A percentile compares a stretch with the other conserved stretches of the same genome.
phyloP scores from a whole-genome alignment of 768 basidiomycete genomes.

The Melanogaster broomeanus region DNA sequence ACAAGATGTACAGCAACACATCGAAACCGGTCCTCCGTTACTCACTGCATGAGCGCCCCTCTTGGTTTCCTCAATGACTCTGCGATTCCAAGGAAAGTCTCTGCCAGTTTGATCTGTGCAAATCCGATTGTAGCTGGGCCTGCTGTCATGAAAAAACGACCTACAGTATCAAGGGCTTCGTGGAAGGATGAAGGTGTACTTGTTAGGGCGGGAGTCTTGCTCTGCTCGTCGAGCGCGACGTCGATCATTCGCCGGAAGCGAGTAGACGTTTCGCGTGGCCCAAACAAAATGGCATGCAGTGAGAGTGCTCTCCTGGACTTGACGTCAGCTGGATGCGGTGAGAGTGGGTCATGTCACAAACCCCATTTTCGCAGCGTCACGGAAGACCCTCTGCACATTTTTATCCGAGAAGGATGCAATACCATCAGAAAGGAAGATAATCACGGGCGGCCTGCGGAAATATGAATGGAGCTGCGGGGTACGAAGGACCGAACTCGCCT shows the following conservation, averaged over 20 bases:
- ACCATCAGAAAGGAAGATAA: slow-evolving; percentile 62
- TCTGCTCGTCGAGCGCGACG: slow-evolving; percentile 49
- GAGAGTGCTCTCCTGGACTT: slow-evolving; percentile 50
- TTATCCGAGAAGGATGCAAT: slow-evolving; percentile 39
- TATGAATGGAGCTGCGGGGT: too few relatives aligned
- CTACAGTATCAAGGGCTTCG: slow-evolving; percentile 51
- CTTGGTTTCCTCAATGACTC: slow-evolving; percentile 55
- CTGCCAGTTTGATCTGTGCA: slow-evolving; percentile 48
- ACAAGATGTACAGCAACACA: too few relatives aligned
- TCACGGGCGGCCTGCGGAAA: slow-evolving; percentile 42
- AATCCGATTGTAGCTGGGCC: not conserved
- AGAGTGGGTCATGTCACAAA: slow-evolving; percentile 14
- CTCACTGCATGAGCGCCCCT: slow-evolving; percentile 43
- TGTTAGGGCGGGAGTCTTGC: slow-evolving; percentile 22
- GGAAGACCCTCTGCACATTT: slow-evolving; percentile 39
- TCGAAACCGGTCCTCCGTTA: not conserved
- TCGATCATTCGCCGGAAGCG: slow-evolving; percentile 47
- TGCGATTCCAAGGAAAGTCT: slow-evolving; percentile 57
- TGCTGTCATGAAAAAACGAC: slow-evolving; percentile 4
- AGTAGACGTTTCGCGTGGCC: slow-evolving; percentile 26
- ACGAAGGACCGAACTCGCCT: slow-evolving; percentile 28
- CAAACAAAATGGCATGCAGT: slow-evolving; percentile 59
- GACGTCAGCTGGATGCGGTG: not conserved
- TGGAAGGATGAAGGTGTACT: slow-evolving; percentile 46
- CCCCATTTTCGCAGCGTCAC: slow-evolving; percentile 41